phyloP scores from a whole-genome alignment of 768 basidiomycete genomes.

The Psilocybe cubensis region DNA sequence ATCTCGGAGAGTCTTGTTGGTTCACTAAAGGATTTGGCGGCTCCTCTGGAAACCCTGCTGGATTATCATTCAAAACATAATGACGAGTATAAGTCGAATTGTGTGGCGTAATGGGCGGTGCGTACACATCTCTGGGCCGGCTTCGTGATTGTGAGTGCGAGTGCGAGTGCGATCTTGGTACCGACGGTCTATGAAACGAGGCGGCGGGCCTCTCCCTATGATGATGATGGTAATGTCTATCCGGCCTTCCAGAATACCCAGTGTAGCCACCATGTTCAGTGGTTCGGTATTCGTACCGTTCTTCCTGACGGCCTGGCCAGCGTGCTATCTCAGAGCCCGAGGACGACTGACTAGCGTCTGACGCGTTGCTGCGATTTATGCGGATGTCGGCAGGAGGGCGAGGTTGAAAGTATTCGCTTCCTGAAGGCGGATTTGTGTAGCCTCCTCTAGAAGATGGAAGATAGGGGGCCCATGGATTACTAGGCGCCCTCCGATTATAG shows the following conservation, averaged over 20 bases:
- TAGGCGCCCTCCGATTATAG: conserved; percentile 12
- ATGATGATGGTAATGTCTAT: background rate
- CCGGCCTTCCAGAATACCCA: conserved; percentile 6
- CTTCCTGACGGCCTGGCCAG: background rate
- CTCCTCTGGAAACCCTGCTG: background rate
- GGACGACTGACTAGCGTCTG: conserved; percentile 6
- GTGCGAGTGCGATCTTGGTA: background rate
- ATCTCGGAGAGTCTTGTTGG: conserved; percentile 1
- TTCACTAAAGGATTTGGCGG: conserved; percentile 3
- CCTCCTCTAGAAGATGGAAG: conserved; percentile 7
- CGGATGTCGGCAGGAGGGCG: conserved; percentile 14
- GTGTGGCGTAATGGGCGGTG: conserved; percentile 10
- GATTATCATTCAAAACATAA: background rate
- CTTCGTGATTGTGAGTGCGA: background rate
- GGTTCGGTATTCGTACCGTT: background rate
- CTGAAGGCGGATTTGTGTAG: background rate
- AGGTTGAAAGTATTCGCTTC: background rate
- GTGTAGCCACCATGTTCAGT: background rate
- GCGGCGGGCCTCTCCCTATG: background rate
- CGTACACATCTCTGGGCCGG: background rate
- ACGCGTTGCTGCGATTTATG: conserved; percentile 19
- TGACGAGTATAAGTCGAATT: conserved; percentile 5
- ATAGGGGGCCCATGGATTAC: background rate
- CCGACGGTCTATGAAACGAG: background rate
- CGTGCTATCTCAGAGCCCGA: conserved; percentile 1